Percentiles rank a stretch among this genome's conserved stretches.
These are phyloP conservation scores for Aschersonia sp. DNA, from an alignment of 2,329 filamentous ascomycete species.

Conservation along the genomic window DNA sequence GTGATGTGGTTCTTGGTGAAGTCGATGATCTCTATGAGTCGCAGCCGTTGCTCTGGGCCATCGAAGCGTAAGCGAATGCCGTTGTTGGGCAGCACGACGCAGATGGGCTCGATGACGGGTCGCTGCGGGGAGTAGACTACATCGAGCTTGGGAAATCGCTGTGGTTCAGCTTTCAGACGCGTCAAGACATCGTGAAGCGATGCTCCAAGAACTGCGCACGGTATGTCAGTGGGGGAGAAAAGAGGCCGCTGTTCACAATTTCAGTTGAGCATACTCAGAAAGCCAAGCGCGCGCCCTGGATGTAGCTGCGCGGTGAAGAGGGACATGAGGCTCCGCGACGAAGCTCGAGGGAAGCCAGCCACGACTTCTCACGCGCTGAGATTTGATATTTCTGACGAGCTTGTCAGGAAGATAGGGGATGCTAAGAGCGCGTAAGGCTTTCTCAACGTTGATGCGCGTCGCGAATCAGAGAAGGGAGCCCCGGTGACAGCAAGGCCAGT, in stretches of 20 bases:
- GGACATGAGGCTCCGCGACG: not conserved
- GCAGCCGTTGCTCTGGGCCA: slow-evolving; percentile 78
- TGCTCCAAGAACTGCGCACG: slow-evolving; percentile 58
- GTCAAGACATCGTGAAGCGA: slow-evolving; percentile 84
- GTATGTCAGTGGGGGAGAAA: not conserved
- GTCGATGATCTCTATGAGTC: slow-evolving; percentile 80
- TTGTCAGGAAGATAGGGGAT: too few relatives aligned
- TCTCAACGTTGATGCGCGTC: too few relatives aligned
- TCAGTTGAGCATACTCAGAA: slow-evolving; percentile 26
- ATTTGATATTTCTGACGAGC: too few relatives aligned
- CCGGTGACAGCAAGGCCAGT: too few relatives aligned
- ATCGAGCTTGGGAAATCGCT: slow-evolving; percentile 69
- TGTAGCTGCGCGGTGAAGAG: slow-evolving; percentile 47
- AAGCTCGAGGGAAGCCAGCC: not conserved
- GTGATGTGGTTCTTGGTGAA: slow-evolving; percentile 74
- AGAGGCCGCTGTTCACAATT: not conserved
- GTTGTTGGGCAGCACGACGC: slow-evolving; percentile 66
- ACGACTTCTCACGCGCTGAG: too few relatives aligned
- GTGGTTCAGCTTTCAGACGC: slow-evolving; percentile 74
- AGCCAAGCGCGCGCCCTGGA: slow-evolving; percentile 52
- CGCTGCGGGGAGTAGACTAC: slow-evolving; percentile 62
- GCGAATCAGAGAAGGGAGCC: too few relatives aligned
- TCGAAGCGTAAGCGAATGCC: slow-evolving; percentile 86
- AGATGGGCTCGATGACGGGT: slow-evolving; percentile 61
- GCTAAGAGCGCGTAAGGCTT: too few relatives aligned